Conservation (phyloP, 495 filamentous ascomycete genomes). For the Cercophora scortea region DNA sequence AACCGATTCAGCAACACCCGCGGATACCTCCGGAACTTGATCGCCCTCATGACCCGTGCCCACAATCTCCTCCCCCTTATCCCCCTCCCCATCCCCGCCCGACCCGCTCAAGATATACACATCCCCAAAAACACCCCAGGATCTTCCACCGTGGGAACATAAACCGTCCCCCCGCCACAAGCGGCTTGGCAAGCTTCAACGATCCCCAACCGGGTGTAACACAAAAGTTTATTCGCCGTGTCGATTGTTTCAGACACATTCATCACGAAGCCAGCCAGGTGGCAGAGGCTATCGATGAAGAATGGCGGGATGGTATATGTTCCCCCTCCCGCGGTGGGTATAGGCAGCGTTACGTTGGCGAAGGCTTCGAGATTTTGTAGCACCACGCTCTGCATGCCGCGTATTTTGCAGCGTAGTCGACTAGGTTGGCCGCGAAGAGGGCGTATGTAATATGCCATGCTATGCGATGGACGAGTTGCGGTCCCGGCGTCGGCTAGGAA, state of each 20-base stretch:
- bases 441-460: slow-evolving; percentile 46
- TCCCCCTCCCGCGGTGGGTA: slow-evolving; percentile 39
- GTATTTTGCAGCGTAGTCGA: slow-evolving; percentile 39
- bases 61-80: slow-evolving; percentile 37
- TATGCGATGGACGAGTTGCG: slow-evolving; percentile 40
- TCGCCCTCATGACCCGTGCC: slow-evolving; percentile 21
- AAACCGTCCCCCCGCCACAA: slow-evolving; percentile 50
- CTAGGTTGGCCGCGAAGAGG: slow-evolving; percentile 46
- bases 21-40: slow-evolving; percentile 48
- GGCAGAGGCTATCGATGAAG: slow-evolving; percentile 51
- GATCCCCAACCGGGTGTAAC: slow-evolving; percentile 59
- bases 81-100: slow-evolving; percentile 23
- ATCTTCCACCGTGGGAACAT: slow-evolving; percentile 27
- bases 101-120: slow-evolving; percentile 46
- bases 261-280: slow-evolving; percentile 58
- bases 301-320: slow-evolving; percentile 48
- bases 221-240: slow-evolving; percentile 44
- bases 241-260: slow-evolving; percentile 50
- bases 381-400: slow-evolving; percentile 15
- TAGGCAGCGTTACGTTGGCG: slow-evolving; percentile 12
- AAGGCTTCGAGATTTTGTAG: slow-evolving; percentile 19
- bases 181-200: slow-evolving; percentile 46
- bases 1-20: slow-evolving; percentile 46
- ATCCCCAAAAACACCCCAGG: slow-evolving; percentile 31
- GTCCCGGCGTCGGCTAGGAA: slow-evolving; percentile 28